These are phyloP conservation scores for Ophiostoma piceae DNA, from an alignment of 2,329 filamentous ascomycete genomes.

Conservation along the genomic window DNA sequence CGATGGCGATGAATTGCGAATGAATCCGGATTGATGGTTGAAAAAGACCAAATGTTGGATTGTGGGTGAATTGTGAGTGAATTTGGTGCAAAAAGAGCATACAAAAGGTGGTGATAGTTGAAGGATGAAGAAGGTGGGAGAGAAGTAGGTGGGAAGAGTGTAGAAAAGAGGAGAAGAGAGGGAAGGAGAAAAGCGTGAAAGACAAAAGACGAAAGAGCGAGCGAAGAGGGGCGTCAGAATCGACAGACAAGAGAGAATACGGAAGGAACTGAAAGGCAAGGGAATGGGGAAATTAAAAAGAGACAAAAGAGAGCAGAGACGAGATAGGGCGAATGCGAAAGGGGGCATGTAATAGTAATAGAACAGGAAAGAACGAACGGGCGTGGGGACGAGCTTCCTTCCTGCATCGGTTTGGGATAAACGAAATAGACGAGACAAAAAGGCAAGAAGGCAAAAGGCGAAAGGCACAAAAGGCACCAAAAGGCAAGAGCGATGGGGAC, in stretches of 20 bases:
- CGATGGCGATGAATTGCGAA: slow-evolving; percentile 30
- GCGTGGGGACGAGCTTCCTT: slow-evolving; percentile 47
- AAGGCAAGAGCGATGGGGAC: slow-evolving; percentile 17
- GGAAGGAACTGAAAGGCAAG: background rate
- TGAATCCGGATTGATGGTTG: slow-evolving; percentile 37
- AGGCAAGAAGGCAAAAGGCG: background rate
- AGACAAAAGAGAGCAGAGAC: slow-evolving; percentile 5
- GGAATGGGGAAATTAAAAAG: slow-evolving; percentile 12
- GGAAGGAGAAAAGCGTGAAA: slow-evolving; percentile 23
- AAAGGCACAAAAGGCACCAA: slow-evolving; percentile 1
- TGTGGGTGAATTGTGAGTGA: slow-evolving; percentile 26
- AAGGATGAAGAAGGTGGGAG: slow-evolving; percentile 29
- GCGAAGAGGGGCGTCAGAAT: slow-evolving; percentile 21
- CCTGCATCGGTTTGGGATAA: slow-evolving; percentile 36
- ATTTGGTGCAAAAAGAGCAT: slow-evolving; percentile 21
- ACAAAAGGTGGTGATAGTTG: slow-evolving; percentile 25
- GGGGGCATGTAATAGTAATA: slow-evolving; percentile 32
- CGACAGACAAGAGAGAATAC: slow-evolving; percentile 26
- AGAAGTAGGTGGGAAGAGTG: background rate
- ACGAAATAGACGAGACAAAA: slow-evolving; percentile 9
- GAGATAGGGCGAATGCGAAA: slow-evolving; percentile 25
- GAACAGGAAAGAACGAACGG: slow-evolving; percentile 20
- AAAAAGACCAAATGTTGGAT: slow-evolving; percentile 32
- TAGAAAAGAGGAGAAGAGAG: slow-evolving; percentile 16
- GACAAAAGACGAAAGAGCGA: slow-evolving; percentile 19